Percentiles rank a stretch among this genome's conserved stretches.
These are phyloP conservation scores for Lactarius deliciosus DNA, from an alignment of 768 basidiomycete species.

Conservation along the genomic window DNA sequence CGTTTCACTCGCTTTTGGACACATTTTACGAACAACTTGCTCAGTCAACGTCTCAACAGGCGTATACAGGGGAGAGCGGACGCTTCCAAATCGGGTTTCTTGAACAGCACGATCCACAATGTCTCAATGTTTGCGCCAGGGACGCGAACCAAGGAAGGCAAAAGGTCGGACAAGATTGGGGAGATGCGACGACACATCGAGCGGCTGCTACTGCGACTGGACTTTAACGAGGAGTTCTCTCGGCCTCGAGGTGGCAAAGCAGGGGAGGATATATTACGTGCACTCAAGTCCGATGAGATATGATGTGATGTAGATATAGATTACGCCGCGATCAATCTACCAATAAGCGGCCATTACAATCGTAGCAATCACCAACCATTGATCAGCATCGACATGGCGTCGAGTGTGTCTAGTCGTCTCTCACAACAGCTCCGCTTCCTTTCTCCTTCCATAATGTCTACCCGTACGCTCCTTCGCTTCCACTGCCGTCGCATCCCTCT, in stretches of 20 bases:
- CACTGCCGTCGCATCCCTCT: constrained; percentile 17
- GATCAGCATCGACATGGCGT: constrained; percentile 16
- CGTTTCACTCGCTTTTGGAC: constrained; percentile 61
- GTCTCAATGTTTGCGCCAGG: constrained; percentile 42
- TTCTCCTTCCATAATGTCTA: constrained; percentile 52
- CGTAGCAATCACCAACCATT: neutral
- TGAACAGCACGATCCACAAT: constrained; percentile 55
- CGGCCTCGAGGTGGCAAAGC: constrained; percentile 34
- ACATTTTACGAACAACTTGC: constrained; percentile 83
- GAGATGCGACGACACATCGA: constrained; percentile 80
- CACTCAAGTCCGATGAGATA: constrained; percentile 32
- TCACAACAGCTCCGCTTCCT: constrained; percentile 63
- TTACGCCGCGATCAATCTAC: neutral
- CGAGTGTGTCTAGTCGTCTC: constrained; percentile 44
- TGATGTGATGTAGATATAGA: constrained; percentile 15
- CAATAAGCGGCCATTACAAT: constrained; percentile 1
- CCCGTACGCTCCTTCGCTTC: constrained; percentile 46
- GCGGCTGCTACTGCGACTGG: constrained; percentile 73
- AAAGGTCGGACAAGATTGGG: constrained; percentile 57
- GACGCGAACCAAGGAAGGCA: constrained; percentile 50
- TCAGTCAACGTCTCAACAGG: constrained; percentile 71
- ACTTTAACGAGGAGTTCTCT: constrained; percentile 81
- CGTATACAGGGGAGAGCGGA: constrained; percentile 61
- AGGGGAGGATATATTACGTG: constrained; percentile 44
- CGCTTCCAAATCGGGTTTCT: constrained; percentile 65